Percentiles rank a stretch among this genome's conserved stretches.
Evolutionary conservation across 2,329 filamentous ascomycete genomes (phyloP).

Genomic region (Pyricularia pennisetigena): DNA sequence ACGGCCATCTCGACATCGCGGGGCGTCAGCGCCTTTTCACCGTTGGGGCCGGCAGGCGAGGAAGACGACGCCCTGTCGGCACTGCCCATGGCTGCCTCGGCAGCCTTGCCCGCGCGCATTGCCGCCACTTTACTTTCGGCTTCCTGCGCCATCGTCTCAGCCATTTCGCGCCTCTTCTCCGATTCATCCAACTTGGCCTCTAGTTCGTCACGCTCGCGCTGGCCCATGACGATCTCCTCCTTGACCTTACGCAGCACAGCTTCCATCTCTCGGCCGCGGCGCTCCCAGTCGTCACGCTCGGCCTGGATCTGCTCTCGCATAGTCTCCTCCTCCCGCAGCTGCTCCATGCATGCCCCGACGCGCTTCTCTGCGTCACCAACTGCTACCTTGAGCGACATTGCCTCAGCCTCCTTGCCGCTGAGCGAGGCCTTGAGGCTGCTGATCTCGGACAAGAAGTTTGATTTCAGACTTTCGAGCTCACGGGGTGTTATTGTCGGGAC

Average conservation of each 20-base stretch:
- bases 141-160: constrained; percentile 66
- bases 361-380: constrained; percentile 86
- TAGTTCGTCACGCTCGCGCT: constrained; percentile 74
- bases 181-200: constrained; percentile 66
- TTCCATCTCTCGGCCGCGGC: constrained; percentile 78
- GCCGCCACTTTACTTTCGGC: constrained; percentile 67
- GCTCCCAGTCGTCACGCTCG: constrained; percentile 77
- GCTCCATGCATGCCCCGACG: constrained; percentile 77
- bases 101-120: constrained; percentile 47
- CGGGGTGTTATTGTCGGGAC: constrained; percentile 84
- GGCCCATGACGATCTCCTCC: constrained; percentile 67
- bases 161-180: constrained; percentile 63
- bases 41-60: constrained; percentile 26
- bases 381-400: constrained; percentile 75
- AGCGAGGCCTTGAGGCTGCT: constrained; percentile 88
- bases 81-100: constrained; percentile 30
- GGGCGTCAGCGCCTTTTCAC: constrained; percentile 15
- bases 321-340: constrained; percentile 66
- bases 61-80: constrained; percentile 14
- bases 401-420: constrained; percentile 87
- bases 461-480: constrained; percentile 88
- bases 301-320: constrained; percentile 61
- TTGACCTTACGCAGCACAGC: constrained; percentile 68
- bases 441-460: constrained; percentile 82
- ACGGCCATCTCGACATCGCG: constrained; percentile 74